Evolutionary conservation across 495 filamentous ascomycete genomes (phyloP), one percentile per base, ranked within the genome.

Genomic region (Podospora pseudopauciseta): DNA sequence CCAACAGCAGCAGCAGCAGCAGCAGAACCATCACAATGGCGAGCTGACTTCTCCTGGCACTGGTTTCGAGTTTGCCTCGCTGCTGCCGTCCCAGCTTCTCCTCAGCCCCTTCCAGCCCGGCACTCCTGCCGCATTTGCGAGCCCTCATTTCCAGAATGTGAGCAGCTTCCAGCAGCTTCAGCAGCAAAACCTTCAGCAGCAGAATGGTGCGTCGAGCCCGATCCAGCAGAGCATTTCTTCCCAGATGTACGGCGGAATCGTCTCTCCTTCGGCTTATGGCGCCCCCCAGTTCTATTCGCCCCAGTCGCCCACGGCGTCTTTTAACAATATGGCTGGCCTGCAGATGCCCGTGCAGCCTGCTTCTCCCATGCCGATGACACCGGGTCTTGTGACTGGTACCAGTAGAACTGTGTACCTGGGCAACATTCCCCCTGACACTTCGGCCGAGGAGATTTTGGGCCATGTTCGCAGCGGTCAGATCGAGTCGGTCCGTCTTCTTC

Each of bases 391-490:
- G 20, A 93, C 93, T 13, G 92, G 93, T 18, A 98, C 93, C 26
- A 97, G 94, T 82, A 86, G 95, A 63, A 98, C 96, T 6, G 96
- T 99, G 61, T 99, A 99, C 72, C 84, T 99, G 60, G 95, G 95
- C 64, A 99, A 99, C 77, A 99, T 99, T 67, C 95, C 95, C 44
- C 91, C 94, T 23, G 95, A 99, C 83, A 98, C 95, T n/a, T 89
- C 91, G 49, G 96, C 96, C 23, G 95, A 99, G 82, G 95, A 99
- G 81, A 97, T 99, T 72, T 84, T 99, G 62, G 92, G 94, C 69
- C 95, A 99, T 75, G 95, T 99, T 63, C 89, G 95, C 61, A 98
- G 96, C 79, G 95, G 95, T 44, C 96, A 97, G 74, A 99, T 99
- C 78, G 95, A 99, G 82, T 98, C 96, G 27, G 95, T 98, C 53